Base-by-base conservation (phyloP, 2,329 filamentous ascomycete genomes). In the Magnaporthiopsis rhizophila region DNA sequence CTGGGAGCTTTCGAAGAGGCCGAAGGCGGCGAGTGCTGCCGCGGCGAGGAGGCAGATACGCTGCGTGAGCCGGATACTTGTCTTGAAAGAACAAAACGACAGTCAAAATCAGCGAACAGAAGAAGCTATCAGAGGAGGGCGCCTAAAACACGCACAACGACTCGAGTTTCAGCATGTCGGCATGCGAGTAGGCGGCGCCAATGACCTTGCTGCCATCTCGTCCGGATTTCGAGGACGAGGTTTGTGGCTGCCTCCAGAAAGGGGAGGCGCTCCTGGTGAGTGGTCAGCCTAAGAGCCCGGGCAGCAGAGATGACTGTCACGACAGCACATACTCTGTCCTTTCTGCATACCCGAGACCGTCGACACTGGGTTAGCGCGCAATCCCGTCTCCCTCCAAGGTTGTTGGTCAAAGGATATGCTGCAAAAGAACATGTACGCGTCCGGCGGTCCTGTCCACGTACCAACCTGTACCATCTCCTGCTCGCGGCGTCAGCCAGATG, bases 391-490 rank as follows among this genome's bases (percentile, higher is more conserved):
- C 18, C 45, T 53, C 9, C 45, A 24, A 45, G 15, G 13, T 18
- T 18, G 38, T 18, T 45, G 38, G 38, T 13, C 38, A 15, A 4
- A 18, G 15, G 38, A 7, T 6, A 1, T 45, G 11, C 38, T 45
- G 38, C 11, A 18, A 45, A 45, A 45, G 13, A 18, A 45, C 15
- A 18, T 18, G 15, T 13, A 15, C 38, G 21, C 45, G n/a, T 24
- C 45, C 13, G 45, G 9, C 45, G 6, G 1, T 21, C 21, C 45
- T 38, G 45, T 62, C 59, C 58, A 82, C 83, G 73, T 89, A 98
- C 95, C 94, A 82, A 99, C 93, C 89, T 99, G 94, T 71, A 97
- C 91, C 95, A 99, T 99, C 84, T 99, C 95, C 92, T 98, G 62
- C 62, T 58, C 18, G 26, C 24, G 57, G 26, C 57, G 57, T 58